These are phyloP conservation scores for Populus euphratica DNA, from an alignment of 345 rosid species.

Conservation along the genomic window DNA sequence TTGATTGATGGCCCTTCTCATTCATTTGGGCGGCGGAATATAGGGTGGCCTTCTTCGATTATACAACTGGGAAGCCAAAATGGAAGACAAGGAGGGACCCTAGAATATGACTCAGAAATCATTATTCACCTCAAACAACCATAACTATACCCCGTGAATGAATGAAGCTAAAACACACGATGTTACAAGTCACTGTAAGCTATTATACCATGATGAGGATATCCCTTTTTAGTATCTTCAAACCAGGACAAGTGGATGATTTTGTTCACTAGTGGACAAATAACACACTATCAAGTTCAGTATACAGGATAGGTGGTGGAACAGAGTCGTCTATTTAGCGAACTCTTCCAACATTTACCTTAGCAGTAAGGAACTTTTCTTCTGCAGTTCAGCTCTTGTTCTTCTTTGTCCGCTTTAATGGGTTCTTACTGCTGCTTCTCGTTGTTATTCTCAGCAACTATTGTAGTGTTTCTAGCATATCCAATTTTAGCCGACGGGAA, in stretches of 20 bases:
- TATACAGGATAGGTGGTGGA: no score
- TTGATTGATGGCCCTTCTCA: no score
- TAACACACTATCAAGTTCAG: background rate
- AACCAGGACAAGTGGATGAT: background rate
- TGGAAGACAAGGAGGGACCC: no score
- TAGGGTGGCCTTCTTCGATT: no score
- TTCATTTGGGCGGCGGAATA: no score
- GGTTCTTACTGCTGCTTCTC: background rate
- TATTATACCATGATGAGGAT: no score
- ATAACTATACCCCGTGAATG: background rate
- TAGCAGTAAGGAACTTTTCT: no score
- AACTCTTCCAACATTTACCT: no score
- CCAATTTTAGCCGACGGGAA: constrained; percentile 9
- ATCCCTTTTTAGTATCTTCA: no score
- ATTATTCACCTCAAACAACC: background rate
- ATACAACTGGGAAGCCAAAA: no score
- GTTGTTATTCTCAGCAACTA: background rate
- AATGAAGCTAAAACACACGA: background rate
- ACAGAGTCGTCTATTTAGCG: no score
- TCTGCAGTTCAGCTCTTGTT: background rate
- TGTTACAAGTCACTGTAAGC: background rate
- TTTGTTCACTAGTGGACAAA: background rate
- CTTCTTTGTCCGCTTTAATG: background rate
- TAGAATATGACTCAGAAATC: background rate
- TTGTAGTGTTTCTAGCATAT: background rate